Percentiles rank a stretch among this genome's conserved stretches.
Conservation (phyloP, 495 filamentous ascomycete genomes). For the Penicillium taxi region DNA sequence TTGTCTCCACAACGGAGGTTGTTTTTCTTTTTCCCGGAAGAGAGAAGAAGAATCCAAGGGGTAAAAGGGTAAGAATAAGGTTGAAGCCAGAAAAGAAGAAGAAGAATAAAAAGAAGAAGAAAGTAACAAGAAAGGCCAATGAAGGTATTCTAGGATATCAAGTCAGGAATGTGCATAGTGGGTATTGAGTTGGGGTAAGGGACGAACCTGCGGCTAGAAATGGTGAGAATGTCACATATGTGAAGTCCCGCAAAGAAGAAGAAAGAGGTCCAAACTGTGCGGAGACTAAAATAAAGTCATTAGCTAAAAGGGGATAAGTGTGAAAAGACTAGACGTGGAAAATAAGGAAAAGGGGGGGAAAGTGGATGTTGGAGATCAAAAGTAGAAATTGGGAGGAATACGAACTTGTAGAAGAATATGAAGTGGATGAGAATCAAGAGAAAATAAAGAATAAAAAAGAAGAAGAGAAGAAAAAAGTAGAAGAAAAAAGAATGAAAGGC, state of each 20-base stretch:
- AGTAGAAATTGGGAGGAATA: constrained; percentile 9
- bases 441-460: constrained; percentile 10
- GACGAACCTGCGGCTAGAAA: constrained; percentile 16
- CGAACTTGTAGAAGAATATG: constrained; percentile 7
- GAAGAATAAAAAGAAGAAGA: constrained; percentile 1
- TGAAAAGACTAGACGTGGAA: constrained; percentile 6
- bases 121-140: constrained; percentile 24
- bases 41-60: constrained; percentile 4
- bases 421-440: constrained; percentile 10
- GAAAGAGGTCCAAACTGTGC: constrained; percentile 12
- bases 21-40: too few species aligned
- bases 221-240: constrained; percentile 21
- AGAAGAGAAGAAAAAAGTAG: constrained; percentile 12
- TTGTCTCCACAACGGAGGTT: neutral
- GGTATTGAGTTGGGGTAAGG: constrained; percentile 5
- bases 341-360: constrained; percentile 13
- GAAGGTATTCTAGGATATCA: too few species aligned
- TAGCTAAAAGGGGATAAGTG: constrained; percentile 24
- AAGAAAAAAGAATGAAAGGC: constrained; percentile 20
- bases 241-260: constrained; percentile 1
- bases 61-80: constrained; percentile 8
- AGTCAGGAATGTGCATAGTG: constrained; percentile 32
- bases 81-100: constrained; percentile 1
- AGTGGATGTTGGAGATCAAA: constrained; percentile 4
- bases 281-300: constrained; percentile 19